phyloP scores from a whole-genome alignment of 1,284 basidiomycete genomes.

The Peniophora sp. region DNA sequence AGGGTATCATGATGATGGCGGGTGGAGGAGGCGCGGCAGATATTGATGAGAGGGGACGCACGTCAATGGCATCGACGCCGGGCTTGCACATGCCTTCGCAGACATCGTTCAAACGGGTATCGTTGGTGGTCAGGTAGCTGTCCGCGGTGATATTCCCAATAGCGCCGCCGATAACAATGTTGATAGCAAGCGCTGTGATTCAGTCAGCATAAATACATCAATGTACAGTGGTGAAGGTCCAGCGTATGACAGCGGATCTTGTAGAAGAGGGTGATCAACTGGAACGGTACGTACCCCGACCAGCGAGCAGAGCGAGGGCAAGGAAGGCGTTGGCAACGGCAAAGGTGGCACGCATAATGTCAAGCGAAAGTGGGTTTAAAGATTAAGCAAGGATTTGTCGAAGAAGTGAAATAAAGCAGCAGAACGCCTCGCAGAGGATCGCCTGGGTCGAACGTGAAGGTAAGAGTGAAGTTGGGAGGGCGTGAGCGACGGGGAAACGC shows the following conservation, averaged over 20 bases:
- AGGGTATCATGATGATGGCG: too few relatives aligned
- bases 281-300: conserved; percentile 35
- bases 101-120: conserved; percentile 26
- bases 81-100: conserved; percentile 39
- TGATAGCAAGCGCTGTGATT: conserved; percentile 36
- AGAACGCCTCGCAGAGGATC: conserved; percentile 11
- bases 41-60: conserved; percentile 18
- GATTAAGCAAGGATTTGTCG: too few relatives aligned
- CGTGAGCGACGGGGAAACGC: too few relatives aligned
- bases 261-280: neutral
- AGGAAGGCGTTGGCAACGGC: conserved; percentile 19
- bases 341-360: conserved; percentile 14
- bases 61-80: conserved; percentile 28
- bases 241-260: neutral
- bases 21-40: neutral
- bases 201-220: neutral
- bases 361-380: conserved; percentile 2
- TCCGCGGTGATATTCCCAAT: conserved; percentile 29
- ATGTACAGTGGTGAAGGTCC: neutral
- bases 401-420: conserved; percentile 5
- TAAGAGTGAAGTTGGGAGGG: too few relatives aligned
- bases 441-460: too few relatives aligned
- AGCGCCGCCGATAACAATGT: conserved; percentile 34
- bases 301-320: conserved; percentile 34
- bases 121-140: conserved; percentile 38